Evolutionary conservation across 768 basidiomycete species (phyloP).

Genomic region (Guyanaporus albipodus): DNA sequence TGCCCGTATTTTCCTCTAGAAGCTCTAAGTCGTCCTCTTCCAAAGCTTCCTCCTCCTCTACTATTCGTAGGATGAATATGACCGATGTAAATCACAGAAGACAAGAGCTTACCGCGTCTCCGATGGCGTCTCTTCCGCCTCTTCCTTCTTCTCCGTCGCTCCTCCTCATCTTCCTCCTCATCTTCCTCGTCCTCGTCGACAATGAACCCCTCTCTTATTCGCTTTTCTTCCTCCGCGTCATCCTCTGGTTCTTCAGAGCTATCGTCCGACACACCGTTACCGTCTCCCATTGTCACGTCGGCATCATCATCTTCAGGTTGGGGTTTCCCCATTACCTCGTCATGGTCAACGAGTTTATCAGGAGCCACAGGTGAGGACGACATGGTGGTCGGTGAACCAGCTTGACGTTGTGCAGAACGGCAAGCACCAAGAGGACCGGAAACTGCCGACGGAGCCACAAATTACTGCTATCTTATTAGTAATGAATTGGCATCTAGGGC

Average conservation of each 20-base stretch:
- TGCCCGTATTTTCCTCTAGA: slow-evolving; percentile 80
- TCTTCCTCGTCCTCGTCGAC: slow-evolving; percentile 93
- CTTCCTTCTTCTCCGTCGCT: slow-evolving; percentile 55
- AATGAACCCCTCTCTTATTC: slow-evolving; percentile 86
- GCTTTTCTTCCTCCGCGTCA: slow-evolving; percentile 80
- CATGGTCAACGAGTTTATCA: slow-evolving; percentile 36
- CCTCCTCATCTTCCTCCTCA: slow-evolving; percentile 62
- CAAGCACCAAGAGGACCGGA: slow-evolving; percentile 11
- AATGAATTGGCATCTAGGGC: not conserved
- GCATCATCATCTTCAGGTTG: slow-evolving; percentile 52
- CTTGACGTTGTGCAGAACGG: slow-evolving; percentile 3
- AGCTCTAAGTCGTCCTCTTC: slow-evolving; percentile 89
- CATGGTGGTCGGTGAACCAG: slow-evolving; percentile 42
- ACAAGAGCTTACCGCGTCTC: slow-evolving; percentile 41
- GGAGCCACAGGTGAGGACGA: slow-evolving; percentile 46
- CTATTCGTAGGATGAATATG: slow-evolving; percentile 21
- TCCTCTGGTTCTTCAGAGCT: slow-evolving; percentile 90
- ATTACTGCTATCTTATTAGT: not conserved
- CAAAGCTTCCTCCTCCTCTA: slow-evolving; percentile 60
- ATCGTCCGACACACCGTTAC: slow-evolving; percentile 55
- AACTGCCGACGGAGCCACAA: slow-evolving; percentile 29
- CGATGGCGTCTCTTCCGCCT: slow-evolving; percentile 63
- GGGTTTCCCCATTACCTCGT: slow-evolving; percentile 60
- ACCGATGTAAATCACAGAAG: slow-evolving; percentile 5
- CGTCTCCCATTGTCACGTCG: slow-evolving; percentile 49